These are phyloP conservation scores for Saccharomyces mikatae DNA, from an alignment of 805 yeast species.

Conservation along the genomic window DNA sequence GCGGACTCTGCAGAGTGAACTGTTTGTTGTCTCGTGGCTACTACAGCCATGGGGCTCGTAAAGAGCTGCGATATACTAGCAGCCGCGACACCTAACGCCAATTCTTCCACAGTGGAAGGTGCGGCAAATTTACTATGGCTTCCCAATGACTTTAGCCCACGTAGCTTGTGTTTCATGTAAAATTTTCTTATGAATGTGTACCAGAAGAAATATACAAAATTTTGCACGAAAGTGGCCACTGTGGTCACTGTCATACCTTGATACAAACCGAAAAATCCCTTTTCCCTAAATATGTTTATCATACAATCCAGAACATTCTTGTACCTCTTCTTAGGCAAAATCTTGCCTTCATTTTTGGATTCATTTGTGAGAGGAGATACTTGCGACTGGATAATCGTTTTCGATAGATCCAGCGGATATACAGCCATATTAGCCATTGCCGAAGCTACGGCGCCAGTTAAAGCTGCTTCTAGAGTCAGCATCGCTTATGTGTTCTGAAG, in stretches of 20 bases:
- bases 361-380: conserved; percentile 9
- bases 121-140: conserved; percentile 3
- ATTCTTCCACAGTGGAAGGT: conserved; percentile 50
- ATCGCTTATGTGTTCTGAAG: conserved; percentile 16
- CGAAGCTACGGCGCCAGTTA: conserved; percentile 77
- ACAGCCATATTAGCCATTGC: conserved; percentile 70
- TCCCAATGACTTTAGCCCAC: neutral
- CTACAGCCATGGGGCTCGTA: conserved; percentile 73
- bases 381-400: conserved; percentile 72
- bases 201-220: conserved; percentile 83
- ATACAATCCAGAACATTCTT: conserved; percentile 57
- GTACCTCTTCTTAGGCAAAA: conserved; percentile 31
- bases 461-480: conserved; percentile 61
- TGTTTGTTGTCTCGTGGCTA: conserved; percentile 61
- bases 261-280: conserved; percentile 65
- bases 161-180: conserved; percentile 36
- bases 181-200: conserved; percentile 60
- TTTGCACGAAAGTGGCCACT: conserved; percentile 65
- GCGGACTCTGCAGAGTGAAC: conserved; percentile 30
- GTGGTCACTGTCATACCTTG: conserved; percentile 62
- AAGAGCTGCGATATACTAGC: conserved; percentile 75
- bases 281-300: conserved; percentile 42
- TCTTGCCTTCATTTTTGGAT: neutral
- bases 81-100: conserved; percentile 68
- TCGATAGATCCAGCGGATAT: conserved; percentile 73